A percentile compares a stretch with the other conserved stretches of the same genome.
These are phyloP conservation scores for Candida anglica DNA, from an alignment of 805 yeast genomes.

Conservation along the genomic window DNA sequence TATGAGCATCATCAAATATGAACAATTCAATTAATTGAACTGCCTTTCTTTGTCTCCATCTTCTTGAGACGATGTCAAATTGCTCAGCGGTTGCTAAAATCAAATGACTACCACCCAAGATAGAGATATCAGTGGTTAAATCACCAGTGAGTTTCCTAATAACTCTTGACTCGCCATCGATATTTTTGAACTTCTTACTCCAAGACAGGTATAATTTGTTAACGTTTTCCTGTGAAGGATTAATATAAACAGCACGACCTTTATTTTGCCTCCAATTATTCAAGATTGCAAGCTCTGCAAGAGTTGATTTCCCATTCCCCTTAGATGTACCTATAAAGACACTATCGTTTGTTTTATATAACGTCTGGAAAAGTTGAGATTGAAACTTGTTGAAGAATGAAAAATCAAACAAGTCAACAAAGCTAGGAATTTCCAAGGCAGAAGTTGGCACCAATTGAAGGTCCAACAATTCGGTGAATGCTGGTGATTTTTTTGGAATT, in stretches of 20 bases:
- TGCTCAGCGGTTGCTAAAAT: constrained; percentile 76
- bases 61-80: constrained; percentile 66
- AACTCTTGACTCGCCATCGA: constrained; percentile 45
- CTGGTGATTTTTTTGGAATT: constrained; percentile 62
- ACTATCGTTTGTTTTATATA: constrained; percentile 56
- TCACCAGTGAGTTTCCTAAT: constrained; percentile 58
- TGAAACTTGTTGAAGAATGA: constrained; percentile 66
- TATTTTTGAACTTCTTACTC: constrained; percentile 42
- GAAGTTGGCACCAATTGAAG: constrained; percentile 46
- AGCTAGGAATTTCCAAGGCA: constrained; percentile 47
- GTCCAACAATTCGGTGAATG: constrained; percentile 56
- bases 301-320: constrained; percentile 69
- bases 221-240: constrained; percentile 56
- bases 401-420: constrained; percentile 43
- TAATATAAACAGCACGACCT: constrained; percentile 72
- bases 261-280: constrained; percentile 66
- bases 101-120: constrained; percentile 60
- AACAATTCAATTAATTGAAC: constrained; percentile 65
- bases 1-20: constrained; percentile 72
- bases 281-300: constrained; percentile 71
- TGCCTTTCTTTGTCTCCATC: constrained; percentile 78
- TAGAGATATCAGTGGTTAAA: constrained; percentile 46
- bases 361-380: constrained; percentile 60
- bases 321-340: constrained; percentile 68
- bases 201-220: constrained; percentile 48